A percentile compares a stretch with the other conserved stretches of the same genome.
These are phyloP conservation scores for Colletotrichum sansevieriae DNA, from an alignment of 2,329 filamentous ascomycete species.

Conservation along the genomic window DNA sequence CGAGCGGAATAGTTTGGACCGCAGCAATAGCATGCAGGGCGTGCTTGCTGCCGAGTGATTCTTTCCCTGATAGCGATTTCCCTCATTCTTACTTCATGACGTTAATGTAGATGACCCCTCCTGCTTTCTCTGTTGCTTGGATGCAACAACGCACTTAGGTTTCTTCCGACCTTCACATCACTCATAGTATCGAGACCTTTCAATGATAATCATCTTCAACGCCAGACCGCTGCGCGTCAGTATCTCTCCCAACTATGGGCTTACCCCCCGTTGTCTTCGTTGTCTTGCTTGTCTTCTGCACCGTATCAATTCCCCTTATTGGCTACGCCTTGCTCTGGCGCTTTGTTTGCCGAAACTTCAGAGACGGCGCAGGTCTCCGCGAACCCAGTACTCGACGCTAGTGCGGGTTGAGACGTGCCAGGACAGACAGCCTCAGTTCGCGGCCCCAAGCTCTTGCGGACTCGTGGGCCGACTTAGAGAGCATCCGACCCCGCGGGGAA, in stretches of 20 bases:
- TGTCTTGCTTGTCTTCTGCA: slow-evolving; percentile 31
- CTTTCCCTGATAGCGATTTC: slow-evolving; percentile 33
- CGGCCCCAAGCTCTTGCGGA: slow-evolving; percentile 43
- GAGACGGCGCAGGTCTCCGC: slow-evolving; percentile 33
- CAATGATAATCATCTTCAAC: slow-evolving; percentile 29
- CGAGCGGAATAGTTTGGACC: slow-evolving; percentile 35
- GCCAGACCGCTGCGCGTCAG: slow-evolving; percentile 9
- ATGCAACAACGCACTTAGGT: not conserved
- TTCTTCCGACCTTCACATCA: slow-evolving; percentile 2
- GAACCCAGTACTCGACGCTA: slow-evolving; percentile 26
- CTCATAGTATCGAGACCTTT: slow-evolving; percentile 19
- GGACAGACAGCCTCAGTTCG: slow-evolving; percentile 10
- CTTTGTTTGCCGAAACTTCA: slow-evolving; percentile 36
- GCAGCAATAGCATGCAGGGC: slow-evolving; percentile 31
- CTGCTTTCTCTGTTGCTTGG: slow-evolving; percentile 5
- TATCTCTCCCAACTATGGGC: slow-evolving; percentile 28
- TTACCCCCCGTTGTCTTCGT: slow-evolving; percentile 24
- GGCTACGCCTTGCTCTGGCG: slow-evolving; percentile 14
- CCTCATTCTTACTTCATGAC: slow-evolving; percentile 34
- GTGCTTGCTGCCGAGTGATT: slow-evolving; percentile 35
- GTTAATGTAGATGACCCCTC: slow-evolving; percentile 8
- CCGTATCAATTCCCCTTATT: slow-evolving; percentile 15
- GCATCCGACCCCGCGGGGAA: slow-evolving; percentile 29
- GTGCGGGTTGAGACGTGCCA: slow-evolving; percentile 26
- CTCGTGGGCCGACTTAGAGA: slow-evolving; percentile 53